A percentile compares a stretch with the other conserved stretches of the same genome.
Evolutionary conservation across 192 early-diverging fungal species (phyloP).

Genomic region (Pilaira anomala): DNA sequence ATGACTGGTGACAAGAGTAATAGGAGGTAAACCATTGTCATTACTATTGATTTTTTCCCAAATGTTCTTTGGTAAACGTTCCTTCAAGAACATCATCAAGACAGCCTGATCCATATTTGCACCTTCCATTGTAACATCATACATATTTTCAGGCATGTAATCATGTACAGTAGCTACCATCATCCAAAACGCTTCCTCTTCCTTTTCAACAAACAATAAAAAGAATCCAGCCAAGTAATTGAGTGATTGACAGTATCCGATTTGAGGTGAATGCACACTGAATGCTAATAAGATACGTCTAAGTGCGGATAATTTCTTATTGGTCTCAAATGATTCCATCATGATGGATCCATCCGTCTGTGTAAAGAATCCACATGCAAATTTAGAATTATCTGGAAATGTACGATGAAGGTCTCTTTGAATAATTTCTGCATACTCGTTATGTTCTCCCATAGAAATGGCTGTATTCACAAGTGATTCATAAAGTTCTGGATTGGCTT

Average conservation of each 20-base stretch:
- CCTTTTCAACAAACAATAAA: constrained; percentile 67
- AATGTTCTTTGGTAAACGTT: constrained; percentile 40
- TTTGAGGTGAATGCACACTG: constrained; percentile 63
- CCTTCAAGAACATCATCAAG: constrained; percentile 48
- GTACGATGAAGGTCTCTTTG: constrained; percentile 80
- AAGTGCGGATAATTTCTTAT: constrained; percentile 53
- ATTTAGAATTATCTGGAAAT: constrained; percentile 77
- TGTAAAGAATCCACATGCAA: constrained; percentile 45
- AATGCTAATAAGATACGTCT: constrained; percentile 70
- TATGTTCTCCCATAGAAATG: constrained; percentile 45
- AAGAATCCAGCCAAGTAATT: constrained; percentile 77
- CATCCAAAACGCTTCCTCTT: constrained; percentile 79
- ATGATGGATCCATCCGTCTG: constrained; percentile 9
- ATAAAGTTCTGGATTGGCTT: constrained; percentile 55
- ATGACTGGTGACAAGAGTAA: constrained; percentile 70
- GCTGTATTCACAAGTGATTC: constrained; percentile 46
- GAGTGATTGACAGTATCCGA: constrained; percentile 84
- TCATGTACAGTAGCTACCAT: constrained; percentile 72
- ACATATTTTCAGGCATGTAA: constrained; percentile 72
- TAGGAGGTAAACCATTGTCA: constrained; percentile 49
- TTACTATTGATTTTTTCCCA: constrained; percentile 47
- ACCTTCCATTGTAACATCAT: constrained; percentile 71
- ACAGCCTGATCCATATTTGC: constrained; percentile 72
- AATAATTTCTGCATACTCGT: constrained; percentile 67
- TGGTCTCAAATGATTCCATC: constrained; percentile 35